Percentiles rank a stretch among this genome's conserved stretches.
Conservation (phyloP, 192 early-diverging fungal genomes). For the Umbelopsis ramanniana region DNA sequence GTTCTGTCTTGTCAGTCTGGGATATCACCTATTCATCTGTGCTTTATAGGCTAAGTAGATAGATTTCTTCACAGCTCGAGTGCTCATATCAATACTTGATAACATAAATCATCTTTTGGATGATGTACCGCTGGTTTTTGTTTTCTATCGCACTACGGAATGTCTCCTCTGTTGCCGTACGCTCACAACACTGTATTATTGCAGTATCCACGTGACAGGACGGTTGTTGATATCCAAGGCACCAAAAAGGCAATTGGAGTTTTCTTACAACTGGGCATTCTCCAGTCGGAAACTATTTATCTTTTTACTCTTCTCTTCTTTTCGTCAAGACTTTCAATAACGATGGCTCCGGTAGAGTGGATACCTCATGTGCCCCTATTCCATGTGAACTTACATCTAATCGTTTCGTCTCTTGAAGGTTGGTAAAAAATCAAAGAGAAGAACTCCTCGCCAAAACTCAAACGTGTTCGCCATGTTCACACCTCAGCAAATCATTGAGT, state of each 20-base stretch:
- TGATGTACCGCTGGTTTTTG: too few species aligned
- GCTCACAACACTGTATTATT: too few species aligned
- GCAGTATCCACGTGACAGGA: background rate
- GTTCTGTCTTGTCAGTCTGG: too few species aligned
- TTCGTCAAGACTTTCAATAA: background rate
- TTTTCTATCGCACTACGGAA: too few species aligned
- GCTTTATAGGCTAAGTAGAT: too few species aligned
- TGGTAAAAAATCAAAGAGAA: conserved; percentile 78
- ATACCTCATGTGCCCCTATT: background rate
- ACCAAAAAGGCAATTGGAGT: conserved; percentile 16
- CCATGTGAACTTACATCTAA: background rate
- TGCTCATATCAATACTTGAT: too few species aligned
- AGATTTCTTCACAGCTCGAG: too few species aligned
- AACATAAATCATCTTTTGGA: too few species aligned
- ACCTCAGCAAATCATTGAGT: conserved; percentile 92
- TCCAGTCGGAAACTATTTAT: conserved; percentile 4
- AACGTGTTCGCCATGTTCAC: conserved; percentile 99
- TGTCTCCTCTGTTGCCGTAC: too few species aligned
- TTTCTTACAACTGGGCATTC: background rate
- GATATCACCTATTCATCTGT: too few species aligned
- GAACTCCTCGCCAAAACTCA: conserved; percentile 90
- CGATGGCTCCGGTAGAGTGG: background rate
- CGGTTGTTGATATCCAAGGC: conserved; percentile 10
- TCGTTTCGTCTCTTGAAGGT: background rate
- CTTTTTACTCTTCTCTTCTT: background rate